A percentile compares a stretch with the other conserved stretches of the same genome.
Conservation (phyloP, 306 rosid species). For the Cyamopsis tetragonoloba region DNA sequence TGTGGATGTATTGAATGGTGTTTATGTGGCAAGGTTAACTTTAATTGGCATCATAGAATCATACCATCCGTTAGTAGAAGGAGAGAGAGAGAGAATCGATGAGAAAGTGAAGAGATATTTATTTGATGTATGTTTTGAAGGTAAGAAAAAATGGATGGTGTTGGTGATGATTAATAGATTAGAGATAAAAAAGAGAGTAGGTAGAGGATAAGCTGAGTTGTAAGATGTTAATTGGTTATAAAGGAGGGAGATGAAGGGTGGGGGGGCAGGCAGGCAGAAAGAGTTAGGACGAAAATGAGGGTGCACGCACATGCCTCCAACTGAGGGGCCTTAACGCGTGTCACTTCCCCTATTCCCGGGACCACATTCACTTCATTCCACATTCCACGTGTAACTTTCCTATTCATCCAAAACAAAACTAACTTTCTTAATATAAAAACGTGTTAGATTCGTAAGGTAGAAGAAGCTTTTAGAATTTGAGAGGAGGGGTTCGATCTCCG, state of each 20-base stretch:
- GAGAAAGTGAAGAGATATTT: not conserved
- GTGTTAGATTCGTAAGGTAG: too few relatives aligned
- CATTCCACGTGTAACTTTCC: constrained; percentile 35
- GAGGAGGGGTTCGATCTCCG: too few relatives aligned
- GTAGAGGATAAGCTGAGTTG: constrained; percentile 5
- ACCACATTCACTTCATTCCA: constrained; percentile 52
- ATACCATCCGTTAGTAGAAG: too few relatives aligned
- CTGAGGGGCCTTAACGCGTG: constrained; percentile 52
- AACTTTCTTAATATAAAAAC: too few relatives aligned
- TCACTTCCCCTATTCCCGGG: constrained; percentile 50
- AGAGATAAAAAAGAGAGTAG: not conserved
- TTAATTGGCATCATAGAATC: too few relatives aligned
- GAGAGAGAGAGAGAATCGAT: not conserved
- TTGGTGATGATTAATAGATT: not conserved
- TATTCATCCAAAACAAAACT: not conserved
- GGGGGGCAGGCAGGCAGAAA: not conserved
- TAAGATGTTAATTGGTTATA: not conserved
- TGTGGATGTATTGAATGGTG: too few relatives aligned
- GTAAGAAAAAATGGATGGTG: not conserved
- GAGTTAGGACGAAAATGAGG: constrained; percentile 20
- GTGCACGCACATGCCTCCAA: constrained; percentile 76
- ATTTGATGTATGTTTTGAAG: too few relatives aligned
- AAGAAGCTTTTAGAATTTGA: too few relatives aligned
- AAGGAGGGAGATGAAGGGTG: not conserved
- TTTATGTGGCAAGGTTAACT: not conserved